A percentile compares a stretch with the other conserved stretches of the same genome.
phyloP scores from a whole-genome alignment of 2,329 filamentous ascomycete species.

The Furcasterigmium sp. region DNA sequence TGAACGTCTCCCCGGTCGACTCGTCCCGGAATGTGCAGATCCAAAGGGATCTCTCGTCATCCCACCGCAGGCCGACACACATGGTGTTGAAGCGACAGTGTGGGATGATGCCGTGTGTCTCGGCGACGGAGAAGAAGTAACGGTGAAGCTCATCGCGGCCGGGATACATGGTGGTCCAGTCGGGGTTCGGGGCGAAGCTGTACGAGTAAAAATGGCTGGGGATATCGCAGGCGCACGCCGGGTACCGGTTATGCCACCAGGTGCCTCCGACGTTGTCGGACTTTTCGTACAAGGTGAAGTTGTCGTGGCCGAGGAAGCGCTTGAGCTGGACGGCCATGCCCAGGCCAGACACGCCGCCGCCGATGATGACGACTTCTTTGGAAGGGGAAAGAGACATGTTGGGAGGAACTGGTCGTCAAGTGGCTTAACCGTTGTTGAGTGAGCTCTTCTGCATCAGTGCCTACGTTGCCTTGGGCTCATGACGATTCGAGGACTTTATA shows the following conservation, averaged over 20 bases:
- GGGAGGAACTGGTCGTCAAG: not conserved
- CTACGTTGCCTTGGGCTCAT: too few species aligned
- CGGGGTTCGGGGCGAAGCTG: constrained; percentile 19
- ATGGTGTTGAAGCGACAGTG: constrained; percentile 12
- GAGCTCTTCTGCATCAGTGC: too few species aligned
- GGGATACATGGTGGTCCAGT: constrained; percentile 19
- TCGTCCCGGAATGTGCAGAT: constrained; percentile 8
- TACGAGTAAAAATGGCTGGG: constrained; percentile 20
- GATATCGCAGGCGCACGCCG: constrained; percentile 5
- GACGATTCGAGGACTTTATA: too few species aligned
- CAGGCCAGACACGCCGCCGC: constrained; percentile 16
- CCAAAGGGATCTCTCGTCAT: not conserved
- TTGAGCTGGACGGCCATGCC: constrained; percentile 15
- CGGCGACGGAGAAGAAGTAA: constrained; percentile 15
- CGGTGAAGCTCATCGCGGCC: constrained; percentile 19
- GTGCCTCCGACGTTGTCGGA: constrained; percentile 15
- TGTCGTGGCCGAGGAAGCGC: constrained; percentile 13
- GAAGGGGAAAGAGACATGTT: not conserved
- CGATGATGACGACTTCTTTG: constrained; percentile 13
- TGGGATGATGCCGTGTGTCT: constrained; percentile 13
- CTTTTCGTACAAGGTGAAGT: constrained; percentile 17
- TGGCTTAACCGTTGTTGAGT: too few species aligned
- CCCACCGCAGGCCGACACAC: constrained; percentile 7
- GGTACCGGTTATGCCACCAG: constrained; percentile 14
- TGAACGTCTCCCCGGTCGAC: constrained; percentile 4